A percentile compares a stretch with the other conserved stretches of the same genome.
These are phyloP conservation scores for Earliella scabrosa DNA, from an alignment of 1,284 basidiomycete genomes.

Conservation along the genomic window DNA sequence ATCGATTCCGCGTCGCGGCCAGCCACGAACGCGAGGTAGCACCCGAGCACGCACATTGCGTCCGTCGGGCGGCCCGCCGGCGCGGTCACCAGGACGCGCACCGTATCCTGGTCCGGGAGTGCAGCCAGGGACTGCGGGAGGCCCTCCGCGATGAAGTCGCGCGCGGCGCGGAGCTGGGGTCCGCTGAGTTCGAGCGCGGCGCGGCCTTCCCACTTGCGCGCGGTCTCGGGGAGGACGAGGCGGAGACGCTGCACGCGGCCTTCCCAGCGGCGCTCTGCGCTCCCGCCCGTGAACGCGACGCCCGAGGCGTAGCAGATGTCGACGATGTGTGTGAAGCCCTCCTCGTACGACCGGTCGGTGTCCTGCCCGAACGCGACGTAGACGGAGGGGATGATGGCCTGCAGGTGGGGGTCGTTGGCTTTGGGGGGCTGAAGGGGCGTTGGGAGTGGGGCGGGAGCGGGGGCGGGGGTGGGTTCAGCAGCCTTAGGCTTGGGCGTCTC, in stretches of 20 bases:
- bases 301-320: slow-evolving; percentile 24
- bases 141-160: slow-evolving; percentile 34
- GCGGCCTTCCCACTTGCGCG: slow-evolving; percentile 12
- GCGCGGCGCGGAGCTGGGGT: slow-evolving; percentile 31
- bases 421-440: slow-evolving; percentile 15
- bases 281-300: slow-evolving; percentile 8
- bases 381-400: slow-evolving; percentile 31
- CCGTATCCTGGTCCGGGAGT: slow-evolving; percentile 8
- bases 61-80: slow-evolving; percentile 33
- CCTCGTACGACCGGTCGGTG: slow-evolving; percentile 12
- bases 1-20: slow-evolving; percentile 26
- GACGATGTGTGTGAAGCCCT: slow-evolving; percentile 34
- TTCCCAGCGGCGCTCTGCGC: slow-evolving; percentile 18
- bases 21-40: slow-evolving; percentile 33
- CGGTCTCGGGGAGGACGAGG: slow-evolving; percentile 26
- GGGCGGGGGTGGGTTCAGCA: not conserved
- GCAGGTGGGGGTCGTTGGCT: slow-evolving; percentile 23
- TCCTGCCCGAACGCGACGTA: slow-evolving; percentile 28
- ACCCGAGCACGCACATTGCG: slow-evolving; percentile 31
- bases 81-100: slow-evolving; percentile 30
- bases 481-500: slow-evolving; percentile 7
- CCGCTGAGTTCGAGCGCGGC: slow-evolving; percentile 31
- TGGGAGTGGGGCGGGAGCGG: not conserved
- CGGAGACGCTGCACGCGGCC: slow-evolving; percentile 20
- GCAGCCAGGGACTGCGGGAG: slow-evolving; percentile 23